Percentiles rank a stretch among this genome's conserved stretches.
These are phyloP conservation scores for Leptodontidium sp. DNA, from an alignment of 2,329 filamentous ascomycete genomes.

Conservation along the genomic window DNA sequence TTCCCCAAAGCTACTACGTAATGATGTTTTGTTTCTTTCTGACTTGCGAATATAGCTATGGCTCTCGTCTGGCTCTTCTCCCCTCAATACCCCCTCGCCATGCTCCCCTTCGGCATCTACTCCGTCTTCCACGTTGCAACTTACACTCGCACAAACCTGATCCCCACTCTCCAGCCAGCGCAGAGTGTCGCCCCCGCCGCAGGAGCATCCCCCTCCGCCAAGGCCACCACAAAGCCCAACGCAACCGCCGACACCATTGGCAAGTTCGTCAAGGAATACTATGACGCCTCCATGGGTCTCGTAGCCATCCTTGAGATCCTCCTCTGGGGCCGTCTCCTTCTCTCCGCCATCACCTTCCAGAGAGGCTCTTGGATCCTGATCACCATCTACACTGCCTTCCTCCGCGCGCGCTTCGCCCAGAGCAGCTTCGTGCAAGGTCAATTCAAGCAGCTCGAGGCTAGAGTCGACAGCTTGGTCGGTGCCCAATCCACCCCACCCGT, in stretches of 20 bases:
- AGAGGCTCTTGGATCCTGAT: conserved; percentile 91
- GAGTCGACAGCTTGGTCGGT: conserved; percentile 82
- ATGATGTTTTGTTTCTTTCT: conserved; percentile 23
- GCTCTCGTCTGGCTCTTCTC: conserved; percentile 94
- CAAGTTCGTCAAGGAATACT: conserved; percentile 96
- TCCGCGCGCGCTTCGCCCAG: conserved; percentile 88
- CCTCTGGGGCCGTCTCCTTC: conserved; percentile 83
- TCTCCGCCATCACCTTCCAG: conserved; percentile 86
- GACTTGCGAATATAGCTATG: conserved; percentile 69
- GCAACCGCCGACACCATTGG: conserved; percentile 84
- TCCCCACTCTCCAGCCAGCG: conserved; percentile 83
- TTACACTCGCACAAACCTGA: conserved; percentile 91
- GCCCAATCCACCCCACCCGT: conserved; percentile 87
- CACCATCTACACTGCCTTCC: conserved; percentile 86
- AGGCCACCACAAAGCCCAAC: conserved; percentile 58
- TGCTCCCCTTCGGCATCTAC: conserved; percentile 95
- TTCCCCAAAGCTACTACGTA: conserved; percentile 5
- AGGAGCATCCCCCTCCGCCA: conserved; percentile 63
- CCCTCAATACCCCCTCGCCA: conserved; percentile 86
- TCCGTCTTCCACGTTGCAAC: conserved; percentile 98
- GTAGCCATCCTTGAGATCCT: conserved; percentile 88
- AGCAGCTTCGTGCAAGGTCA: conserved; percentile 91
- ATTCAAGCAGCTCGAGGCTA: conserved; percentile 74
- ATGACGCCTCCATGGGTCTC: conserved; percentile 93
- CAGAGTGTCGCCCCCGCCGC: conserved; percentile 61